A percentile compares a stretch with the other conserved stretches of the same genome.
Conservation (phyloP, 2,329 filamentous ascomycete species). For the Raffaelea ambrosiae region DNA sequence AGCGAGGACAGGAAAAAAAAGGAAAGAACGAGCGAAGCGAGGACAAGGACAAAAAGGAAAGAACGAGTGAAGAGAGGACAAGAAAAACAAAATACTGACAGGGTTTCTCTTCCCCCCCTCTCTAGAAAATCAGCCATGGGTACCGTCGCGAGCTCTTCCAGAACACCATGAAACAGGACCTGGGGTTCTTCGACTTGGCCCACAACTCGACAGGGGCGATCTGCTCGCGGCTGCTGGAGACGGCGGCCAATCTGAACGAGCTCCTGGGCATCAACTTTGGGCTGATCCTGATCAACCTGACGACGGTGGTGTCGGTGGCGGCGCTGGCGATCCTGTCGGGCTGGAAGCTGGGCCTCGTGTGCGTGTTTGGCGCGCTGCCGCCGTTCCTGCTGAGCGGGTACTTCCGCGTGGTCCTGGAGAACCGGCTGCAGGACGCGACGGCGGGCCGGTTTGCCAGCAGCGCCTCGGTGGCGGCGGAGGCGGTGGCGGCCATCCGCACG, state of each 20-base stretch:
- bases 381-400: slow-evolving; percentile 36
- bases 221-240: slow-evolving; percentile 44
- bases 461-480: slow-evolving; percentile 32
- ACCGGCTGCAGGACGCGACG: slow-evolving; percentile 34
- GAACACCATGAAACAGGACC: slow-evolving; percentile 48
- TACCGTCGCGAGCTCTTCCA: slow-evolving; percentile 53
- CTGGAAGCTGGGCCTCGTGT: slow-evolving; percentile 42
- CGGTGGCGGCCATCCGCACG: slow-evolving; percentile 38
- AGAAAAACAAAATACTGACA: no score
- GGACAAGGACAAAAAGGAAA: no score
- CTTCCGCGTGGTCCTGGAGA: slow-evolving; percentile 38
- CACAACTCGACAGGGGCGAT: slow-evolving; percentile 52
- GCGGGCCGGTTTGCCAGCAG: slow-evolving; percentile 35
- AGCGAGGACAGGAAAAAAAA: no score
- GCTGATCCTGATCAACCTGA: slow-evolving; percentile 35
- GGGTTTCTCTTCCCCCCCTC: no score
- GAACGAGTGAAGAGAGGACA: no score
- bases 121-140: slow-evolving; percentile 34
- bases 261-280: slow-evolving; percentile 46
- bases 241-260: slow-evolving; percentile 52
- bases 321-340: slow-evolving; percentile 36
- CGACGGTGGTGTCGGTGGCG: slow-evolving; percentile 36
- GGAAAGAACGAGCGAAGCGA: no score
- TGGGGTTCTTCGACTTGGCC: slow-evolving; percentile 51
- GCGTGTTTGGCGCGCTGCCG: slow-evolving; percentile 31